Base-by-base conservation (phyloP, 352 stramenopile species). In the Globisporangium uncinulatum region DNA sequence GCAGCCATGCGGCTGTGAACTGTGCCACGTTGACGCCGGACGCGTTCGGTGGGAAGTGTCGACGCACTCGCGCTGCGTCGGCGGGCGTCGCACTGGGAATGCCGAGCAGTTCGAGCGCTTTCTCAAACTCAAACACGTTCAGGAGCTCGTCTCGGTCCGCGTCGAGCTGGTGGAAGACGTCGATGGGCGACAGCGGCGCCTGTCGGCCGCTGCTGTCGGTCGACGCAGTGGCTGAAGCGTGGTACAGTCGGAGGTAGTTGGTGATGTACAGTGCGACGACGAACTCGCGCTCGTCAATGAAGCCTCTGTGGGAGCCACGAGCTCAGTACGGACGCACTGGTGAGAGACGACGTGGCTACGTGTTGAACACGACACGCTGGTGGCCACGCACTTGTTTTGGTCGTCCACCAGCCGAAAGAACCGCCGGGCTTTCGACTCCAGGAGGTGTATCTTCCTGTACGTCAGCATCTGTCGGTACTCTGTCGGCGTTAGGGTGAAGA, bases 381-480 rank as follows among this genome's bases (percentile, higher is more conserved):
- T 29, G 24, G 24, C 24, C 24, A 66, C 71, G 20, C 63, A 88
- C 81, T 87, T 89, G 29, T 88, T 83, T 48, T 86, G 73, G 29
- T 87, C 69, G 47, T 92, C 81, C 14, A 86, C 77, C 8, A 92
- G 69, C 39, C 83, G 63, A 49, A 92, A 92, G 42, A 85, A 84
- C 6, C 79, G 69, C 49, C 67, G 71, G 13, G 81, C 81, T 57
- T 92, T 88, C 0, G 81, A 79, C 21, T 89, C 81, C 14, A 89
- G 58, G 1, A 92, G 44, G 46, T 88, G 79, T 1, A 89, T 41
- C 31, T 86, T 85, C 19, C 69, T 66, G 49, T 87, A 92, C 32
- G 71, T 64, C 6, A 92, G 75, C 81, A 92, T 92, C 56, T 81
- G 68, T 51, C 84, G 83, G 70, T 87, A 92, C 53, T 92, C 81